Evolutionary conservation across 345 rosid genomes (phyloP), one percentile per base, ranked within the genome.

Genomic region (Acer saccharum): DNA sequence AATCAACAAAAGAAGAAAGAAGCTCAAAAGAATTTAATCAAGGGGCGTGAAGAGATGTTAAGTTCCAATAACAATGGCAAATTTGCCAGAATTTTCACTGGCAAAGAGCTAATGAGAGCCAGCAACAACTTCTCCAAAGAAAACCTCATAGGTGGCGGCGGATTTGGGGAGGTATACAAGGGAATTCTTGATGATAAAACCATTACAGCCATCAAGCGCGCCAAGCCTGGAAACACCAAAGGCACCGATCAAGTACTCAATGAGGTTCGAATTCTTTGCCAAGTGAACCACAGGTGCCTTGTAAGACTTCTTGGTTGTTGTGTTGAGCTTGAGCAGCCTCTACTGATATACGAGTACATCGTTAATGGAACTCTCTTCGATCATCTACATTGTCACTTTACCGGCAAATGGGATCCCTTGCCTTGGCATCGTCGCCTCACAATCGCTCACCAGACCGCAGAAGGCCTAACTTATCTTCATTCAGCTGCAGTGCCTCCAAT

Each of bases 191-290:
- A 82, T 8, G 92, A 87, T 55, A 84, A 87, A 61, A 81, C 85
- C 25, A 57, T 62, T 4, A 85, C 83, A 3, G 92, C 90, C 41
- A 80, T 89, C 82, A 89, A 89, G 67, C 80, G 90, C 48, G 87
- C 90, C 21, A 89, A 85, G 77, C 76, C 87, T 41, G 90, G 92
- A 46, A 87, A 81, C 80, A 68, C 86, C 54, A 89, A 85, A 50
- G 85, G 89, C 5, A 74, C 85, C 5, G 89, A 85, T 66, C 92
- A 84, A 72, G 81, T 89, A 29, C 84, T 89, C 32, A 89, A 87
- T 29, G 90, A 89, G 84, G 90, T 89, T 7, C 55, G 89, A 60
- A 87, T 89, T 69, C 85, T 87, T 20, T 87, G 89, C 81, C 90
- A 89, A 71, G 90, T 89, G 43, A 89, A 85, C 68, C 92, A 89